These are phyloP conservation scores for Chrysanthemum makinoi DNA, from an alignment of 129 eudicot genomes.

Conservation along the genomic window DNA sequence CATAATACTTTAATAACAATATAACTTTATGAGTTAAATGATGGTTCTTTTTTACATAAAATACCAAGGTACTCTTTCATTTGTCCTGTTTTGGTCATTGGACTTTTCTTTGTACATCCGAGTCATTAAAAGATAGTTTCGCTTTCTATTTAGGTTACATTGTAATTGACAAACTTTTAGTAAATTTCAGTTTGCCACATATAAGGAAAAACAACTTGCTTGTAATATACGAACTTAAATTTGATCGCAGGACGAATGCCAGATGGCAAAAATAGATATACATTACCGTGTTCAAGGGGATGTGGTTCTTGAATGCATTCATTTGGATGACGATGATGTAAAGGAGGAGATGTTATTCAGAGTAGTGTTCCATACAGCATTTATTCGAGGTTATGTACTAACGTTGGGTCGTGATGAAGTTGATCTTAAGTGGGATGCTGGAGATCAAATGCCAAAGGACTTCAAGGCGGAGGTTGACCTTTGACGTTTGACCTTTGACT, in stretches of 20 bases:
- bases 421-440: slow-evolving; percentile 84
- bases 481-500: slow-evolving; percentile 21
- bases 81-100: no score
- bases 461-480: slow-evolving; percentile 79
- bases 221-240: slow-evolving; percentile 29
- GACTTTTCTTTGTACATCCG: no score
- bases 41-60: no score
- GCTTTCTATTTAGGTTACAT: no score
- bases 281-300: slow-evolving; percentile 83
- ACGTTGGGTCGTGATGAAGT: slow-evolving; percentile 71
- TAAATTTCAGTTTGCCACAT: slow-evolving; percentile 3
- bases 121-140: no score
- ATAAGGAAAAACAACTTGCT: neutral
- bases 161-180: no score
- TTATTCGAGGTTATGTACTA: slow-evolving; percentile 67
- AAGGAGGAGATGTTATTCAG: slow-evolving; percentile 82
- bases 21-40: no score
- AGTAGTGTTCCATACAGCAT: slow-evolving; percentile 85
- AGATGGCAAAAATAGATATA: slow-evolving; percentile 69
- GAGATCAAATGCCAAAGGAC: slow-evolving; percentile 67
- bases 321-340: slow-evolving; percentile 72
- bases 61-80: neutral
- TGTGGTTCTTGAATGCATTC: slow-evolving; percentile 84
- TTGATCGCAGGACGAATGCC: slow-evolving; percentile 77
- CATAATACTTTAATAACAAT: no score